A percentile compares a stretch with the other conserved stretches of the same genome.
Evolutionary conservation across 2,329 filamentous ascomycete genomes (phyloP).

Genomic region (Corynespora cassiicola): DNA sequence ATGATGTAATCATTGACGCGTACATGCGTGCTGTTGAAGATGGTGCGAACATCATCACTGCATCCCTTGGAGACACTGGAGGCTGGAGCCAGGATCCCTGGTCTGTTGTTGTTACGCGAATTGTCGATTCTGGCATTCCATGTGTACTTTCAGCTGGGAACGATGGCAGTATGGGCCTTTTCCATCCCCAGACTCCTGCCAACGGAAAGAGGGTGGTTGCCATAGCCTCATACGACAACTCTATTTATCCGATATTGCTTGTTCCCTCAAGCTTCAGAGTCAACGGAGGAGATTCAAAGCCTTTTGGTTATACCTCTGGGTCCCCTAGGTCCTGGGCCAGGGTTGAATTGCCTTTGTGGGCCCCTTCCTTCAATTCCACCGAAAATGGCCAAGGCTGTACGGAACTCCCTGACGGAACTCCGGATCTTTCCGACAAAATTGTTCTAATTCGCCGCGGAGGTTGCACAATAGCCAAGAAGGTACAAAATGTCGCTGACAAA

Average conservation of each 20-base stretch:
- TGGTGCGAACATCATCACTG: conserved; percentile 46
- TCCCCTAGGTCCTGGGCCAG: conserved; percentile 33
- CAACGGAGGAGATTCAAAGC: conserved; percentile 20
- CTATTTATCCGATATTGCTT: conserved; percentile 38
- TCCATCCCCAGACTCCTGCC: conserved; percentile 52
- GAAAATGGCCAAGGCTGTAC: conserved; percentile 60
- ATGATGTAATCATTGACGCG: conserved; percentile 66
- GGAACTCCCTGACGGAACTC: conserved; percentile 59
- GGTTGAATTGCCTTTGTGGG: conserved; percentile 30
- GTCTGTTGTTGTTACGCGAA: conserved; percentile 49
- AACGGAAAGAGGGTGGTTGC: conserved; percentile 52
- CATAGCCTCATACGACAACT: conserved; percentile 54
- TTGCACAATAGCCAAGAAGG: conserved; percentile 64
- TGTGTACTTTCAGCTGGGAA: conserved; percentile 62
- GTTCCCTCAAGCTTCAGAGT: conserved; percentile 41
- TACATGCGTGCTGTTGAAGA: conserved; percentile 67
- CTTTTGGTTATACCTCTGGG: conserved; percentile 42
- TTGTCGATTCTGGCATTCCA: conserved; percentile 56
- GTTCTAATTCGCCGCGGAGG: conserved; percentile 66
- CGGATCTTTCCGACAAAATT: conserved; percentile 64
- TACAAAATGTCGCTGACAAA: conserved; percentile 57
- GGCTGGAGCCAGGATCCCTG: conserved; percentile 47
- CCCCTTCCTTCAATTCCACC: conserved; percentile 56
- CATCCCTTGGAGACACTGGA: conserved; percentile 40
- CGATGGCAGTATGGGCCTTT: conserved; percentile 56